Evolutionary conservation across 2,329 filamentous ascomycete species (phyloP), one percentile per base, ranked within the genome.

Genomic region (Diaporthe nobilis): DNA sequence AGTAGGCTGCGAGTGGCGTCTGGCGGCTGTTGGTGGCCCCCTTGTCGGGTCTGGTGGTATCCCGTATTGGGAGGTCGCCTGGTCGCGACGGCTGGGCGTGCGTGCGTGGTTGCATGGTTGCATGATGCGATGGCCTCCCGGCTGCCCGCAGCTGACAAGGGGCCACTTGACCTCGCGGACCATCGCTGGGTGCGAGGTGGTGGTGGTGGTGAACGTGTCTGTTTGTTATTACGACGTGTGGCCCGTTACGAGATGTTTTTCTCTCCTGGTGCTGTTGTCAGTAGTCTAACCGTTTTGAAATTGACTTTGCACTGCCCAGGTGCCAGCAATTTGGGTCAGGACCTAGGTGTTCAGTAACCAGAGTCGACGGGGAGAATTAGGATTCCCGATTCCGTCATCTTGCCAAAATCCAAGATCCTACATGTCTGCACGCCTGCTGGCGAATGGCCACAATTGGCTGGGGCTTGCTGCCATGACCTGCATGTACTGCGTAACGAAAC

Each of bases 21-120:
- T 44, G 37, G 65, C 51, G n/a, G 37, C 37, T 49, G 39, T 44
- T 28, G 47, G 31, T 65, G 57, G 44, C 37, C 37, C 44, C 44
- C 47, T 31, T 63, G 60, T 61, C 47, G 49, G 49, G 71, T 57
- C 58, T 55, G 71, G 65, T 70, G n/a, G 65, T 53, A 68, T 68
- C 65, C 65, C 65, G 65, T 68, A 39, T 68, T 53, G 31, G 44
- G 22, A 20, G 65, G 65, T 53, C 63, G 63, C 31, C 47, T 53
- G 58, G 37, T 67, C 44, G 42, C 47, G 31, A 31, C 44, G 63
- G 47, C 65, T 70, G 65, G 47, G 65, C 65, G 13, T 53, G 47
- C 65, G 22, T 39, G 47, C 3, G 25, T 47, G 60, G 55, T 55
- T 55, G 44, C 51, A 53, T 34, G 28, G 6, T 57, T 22, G 34